phyloP scores from a whole-genome alignment of 202 grass and related monocot species.

The Hordeum pubiflorum region DNA sequence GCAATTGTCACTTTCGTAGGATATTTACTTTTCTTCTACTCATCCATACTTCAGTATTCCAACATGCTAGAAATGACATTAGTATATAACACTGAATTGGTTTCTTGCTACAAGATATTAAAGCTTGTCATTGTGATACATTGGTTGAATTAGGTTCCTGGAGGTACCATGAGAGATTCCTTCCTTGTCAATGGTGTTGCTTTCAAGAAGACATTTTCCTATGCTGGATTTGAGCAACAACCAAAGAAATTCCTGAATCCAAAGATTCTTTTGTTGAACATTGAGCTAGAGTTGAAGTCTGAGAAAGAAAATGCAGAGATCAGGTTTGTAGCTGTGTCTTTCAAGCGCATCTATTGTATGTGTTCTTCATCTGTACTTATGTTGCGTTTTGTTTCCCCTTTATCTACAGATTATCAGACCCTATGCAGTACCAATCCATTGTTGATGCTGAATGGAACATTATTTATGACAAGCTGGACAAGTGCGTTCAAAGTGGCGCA shows the following conservation, averaged over 20 bases:
- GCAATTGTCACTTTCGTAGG: not conserved
- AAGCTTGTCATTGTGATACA: not conserved
- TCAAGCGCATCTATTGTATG: not conserved
- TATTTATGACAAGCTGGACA: conserved; percentile 96
- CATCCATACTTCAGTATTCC: not conserved
- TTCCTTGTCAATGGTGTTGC: conserved; percentile 91
- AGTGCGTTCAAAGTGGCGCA: conserved; percentile 85
- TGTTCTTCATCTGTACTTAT: not conserved
- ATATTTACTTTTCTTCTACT: not conserved
- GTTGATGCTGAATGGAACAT: conserved; percentile 99
- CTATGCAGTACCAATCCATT: conserved; percentile 90
- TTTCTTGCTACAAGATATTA: not conserved
- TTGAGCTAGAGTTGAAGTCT: conserved; percentile 91
- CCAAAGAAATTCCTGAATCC: conserved; percentile 92
- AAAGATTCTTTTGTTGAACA: conserved; percentile 88
- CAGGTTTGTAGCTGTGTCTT: conserved; percentile 34
- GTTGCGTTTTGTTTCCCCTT: not conserved
- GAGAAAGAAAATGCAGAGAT: conserved; percentile 99
- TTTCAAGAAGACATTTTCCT: conserved; percentile 97
- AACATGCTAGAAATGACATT: not conserved
- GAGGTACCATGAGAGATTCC: conserved; percentile 90
- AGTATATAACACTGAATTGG: not conserved
- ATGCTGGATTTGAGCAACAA: conserved; percentile 93
- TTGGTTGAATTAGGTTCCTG: conserved; percentile 62
- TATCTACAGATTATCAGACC: conserved; percentile 65